Percentiles rank a stretch among this genome's conserved stretches.
Evolutionary conservation across 169 alveolate species (phyloP).

Genomic region (Plasmodium malariae): DNA sequence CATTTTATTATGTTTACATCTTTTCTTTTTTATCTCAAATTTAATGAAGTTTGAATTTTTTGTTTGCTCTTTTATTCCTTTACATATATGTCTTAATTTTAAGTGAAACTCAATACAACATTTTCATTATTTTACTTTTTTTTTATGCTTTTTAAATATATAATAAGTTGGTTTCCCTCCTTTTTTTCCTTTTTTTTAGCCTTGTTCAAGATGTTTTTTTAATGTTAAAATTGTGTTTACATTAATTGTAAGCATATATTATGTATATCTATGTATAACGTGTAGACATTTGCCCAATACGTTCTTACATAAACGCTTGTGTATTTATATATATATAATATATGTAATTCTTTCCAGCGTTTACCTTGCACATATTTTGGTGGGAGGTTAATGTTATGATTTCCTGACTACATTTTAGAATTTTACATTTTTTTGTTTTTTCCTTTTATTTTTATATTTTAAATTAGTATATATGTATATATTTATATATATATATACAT

Average conservation of each 20-base stretch:
- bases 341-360: neutral
- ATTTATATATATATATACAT: neutral
- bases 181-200: neutral
- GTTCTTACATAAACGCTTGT: neutral
- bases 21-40: neutral
- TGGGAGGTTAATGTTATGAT: neutral
- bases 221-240: neutral
- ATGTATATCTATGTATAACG: neutral
- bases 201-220: neutral
- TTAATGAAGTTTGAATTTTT: slow-evolving; percentile 6
- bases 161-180: neutral
- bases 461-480: neutral
- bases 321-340: slow-evolving; percentile 3
- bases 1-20: neutral
- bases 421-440: slow-evolving; percentile 6
- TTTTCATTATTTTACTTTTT: neutral
- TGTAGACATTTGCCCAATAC: neutral
- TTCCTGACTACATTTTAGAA: neutral
- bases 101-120: neutral
- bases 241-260: neutral
- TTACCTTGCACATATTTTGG: neutral
- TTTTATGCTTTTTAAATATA: neutral
- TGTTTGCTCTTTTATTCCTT: slow-evolving; percentile 13
- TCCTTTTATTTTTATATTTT: neutral
- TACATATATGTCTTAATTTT: slow-evolving; percentile 11